Evolutionary conservation across 768 basidiomycete genomes (phyloP).

Genomic region (Gautieria morchelliformis): DNA sequence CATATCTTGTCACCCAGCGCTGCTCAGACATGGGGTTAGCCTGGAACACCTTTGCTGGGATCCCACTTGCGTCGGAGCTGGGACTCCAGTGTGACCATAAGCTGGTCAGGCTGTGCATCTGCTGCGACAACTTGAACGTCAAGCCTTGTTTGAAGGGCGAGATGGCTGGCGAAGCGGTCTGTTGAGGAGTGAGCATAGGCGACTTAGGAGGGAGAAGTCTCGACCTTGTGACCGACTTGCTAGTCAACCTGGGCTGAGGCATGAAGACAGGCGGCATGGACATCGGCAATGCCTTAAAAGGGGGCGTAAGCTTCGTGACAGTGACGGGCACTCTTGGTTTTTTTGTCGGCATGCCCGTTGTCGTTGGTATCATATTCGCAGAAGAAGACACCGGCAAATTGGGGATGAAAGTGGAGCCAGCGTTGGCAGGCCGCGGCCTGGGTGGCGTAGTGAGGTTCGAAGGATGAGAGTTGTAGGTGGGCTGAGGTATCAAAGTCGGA

Average conservation of each 20-base stretch:
- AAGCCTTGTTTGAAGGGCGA: neutral
- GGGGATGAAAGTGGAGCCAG: neutral
- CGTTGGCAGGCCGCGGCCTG: neutral
- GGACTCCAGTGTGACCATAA: neutral
- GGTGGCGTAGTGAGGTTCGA: neutral
- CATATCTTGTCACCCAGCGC: conserved; percentile 28
- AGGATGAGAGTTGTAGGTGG: neutral
- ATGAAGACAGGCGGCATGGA: neutral
- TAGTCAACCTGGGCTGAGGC: neutral
- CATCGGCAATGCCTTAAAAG: neutral
- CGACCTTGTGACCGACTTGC: conserved; percentile 5
- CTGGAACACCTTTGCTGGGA: neutral
- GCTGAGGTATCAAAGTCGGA: neutral
- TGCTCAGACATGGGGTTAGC: conserved; percentile 14
- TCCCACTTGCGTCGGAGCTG: neutral
- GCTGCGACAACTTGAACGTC: conserved; percentile 2
- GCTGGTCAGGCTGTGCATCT: neutral
- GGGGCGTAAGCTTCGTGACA: neutral
- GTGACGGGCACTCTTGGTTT: neutral
- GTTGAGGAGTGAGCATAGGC: conserved; percentile 1
- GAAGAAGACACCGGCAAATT: neutral
- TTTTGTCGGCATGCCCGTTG: neutral
- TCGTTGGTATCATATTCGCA: neutral
- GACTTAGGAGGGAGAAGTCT: conserved; percentile 1
- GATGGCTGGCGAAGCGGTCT: neutral